A percentile compares a stretch with the other conserved stretches of the same genome.
These are phyloP conservation scores for Cladosporium sp. DNA, from an alignment of 2,329 filamentous ascomycete genomes.

Conservation along the genomic window DNA sequence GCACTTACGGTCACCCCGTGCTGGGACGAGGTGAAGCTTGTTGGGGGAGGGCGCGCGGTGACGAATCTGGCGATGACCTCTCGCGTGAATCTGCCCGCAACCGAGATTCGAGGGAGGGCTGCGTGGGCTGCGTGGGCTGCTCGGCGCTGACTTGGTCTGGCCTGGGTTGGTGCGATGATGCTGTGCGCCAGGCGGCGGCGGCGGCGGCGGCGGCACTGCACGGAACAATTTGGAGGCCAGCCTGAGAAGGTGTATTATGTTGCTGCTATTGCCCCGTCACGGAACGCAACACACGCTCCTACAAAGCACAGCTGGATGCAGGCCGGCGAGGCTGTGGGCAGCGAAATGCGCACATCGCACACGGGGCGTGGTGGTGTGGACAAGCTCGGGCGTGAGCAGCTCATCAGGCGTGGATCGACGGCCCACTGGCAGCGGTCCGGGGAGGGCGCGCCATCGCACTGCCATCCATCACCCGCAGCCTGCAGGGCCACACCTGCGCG, in stretches of 20 bases:
- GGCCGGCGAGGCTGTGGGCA: neutral
- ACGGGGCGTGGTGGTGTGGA: neutral
- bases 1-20: neutral
- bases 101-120: slow-evolving; percentile 3
- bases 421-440: neutral
- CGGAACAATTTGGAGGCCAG: too few relatives aligned
- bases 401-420: neutral
- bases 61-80: neutral
- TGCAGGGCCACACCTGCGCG: slow-evolving; percentile 2
- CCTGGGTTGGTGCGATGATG: neutral
- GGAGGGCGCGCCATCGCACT: neutral
- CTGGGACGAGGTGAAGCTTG: neutral
- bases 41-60: neutral
- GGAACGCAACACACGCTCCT: neutral
- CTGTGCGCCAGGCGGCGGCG: neutral
- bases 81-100: neutral
- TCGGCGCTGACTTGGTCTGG: neutral
- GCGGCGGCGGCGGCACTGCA: too few relatives aligned
- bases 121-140: neutral
- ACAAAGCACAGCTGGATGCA: neutral
- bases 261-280: neutral
- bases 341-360: too few relatives aligned
- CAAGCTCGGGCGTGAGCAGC: neutral
- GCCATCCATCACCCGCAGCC: too few relatives aligned
- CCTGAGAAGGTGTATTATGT: too few relatives aligned